Base-by-base conservation (phyloP, 176 grass and related monocot genomes). In the Guadua angustifolia region DNA sequence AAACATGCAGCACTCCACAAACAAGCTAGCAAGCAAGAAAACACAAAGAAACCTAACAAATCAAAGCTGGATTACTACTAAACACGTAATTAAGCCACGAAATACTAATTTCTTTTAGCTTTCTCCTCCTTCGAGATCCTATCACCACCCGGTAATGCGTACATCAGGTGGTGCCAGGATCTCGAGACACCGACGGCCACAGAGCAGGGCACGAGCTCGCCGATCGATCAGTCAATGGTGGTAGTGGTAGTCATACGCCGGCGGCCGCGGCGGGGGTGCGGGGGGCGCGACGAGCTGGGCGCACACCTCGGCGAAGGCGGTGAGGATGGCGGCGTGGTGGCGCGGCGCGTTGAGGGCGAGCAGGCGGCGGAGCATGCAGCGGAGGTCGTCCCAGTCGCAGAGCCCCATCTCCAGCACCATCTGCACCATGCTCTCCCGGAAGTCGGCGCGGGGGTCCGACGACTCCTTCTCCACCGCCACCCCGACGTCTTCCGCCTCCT, bases 381-480 rank as follows among this genome's bases (percentile, higher is more conserved):
- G 87, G 73, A 98, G 88, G 57, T 93, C 96, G 57, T 98, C 93
- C 96, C 93, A 98, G 16, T 77, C 69, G 73, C 90, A 98, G 14
- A 95, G 81, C 89, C 94, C 96, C 91, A 90, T 94, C 93, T 98
- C 93, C 25, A 95, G 75, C 64, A 95, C 94, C 93, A 98, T 98
- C 83, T 93, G 96, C 66, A 89, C 73, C 96, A 98, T 98, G 60
- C 93, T 95, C 55, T 98, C 96, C 10, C 87, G 76, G 91, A 98
- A 98, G 75, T 95, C 96, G 0, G 84, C 55, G 40, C 91, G 92
- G 7, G 93, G 96, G 73, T 98, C 93, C 49, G 87, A 90, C 44
- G 96, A 95, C 86, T 98, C 93, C 83, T 98, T 98, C 91, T 95
- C 96, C 85, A 98, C 96, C 55, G 93, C 93, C 86, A 98, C 91